These are phyloP conservation scores for Phyllosticta ampelicida DNA, from an alignment of 2,329 filamentous ascomycete genomes.

Conservation along the genomic window DNA sequence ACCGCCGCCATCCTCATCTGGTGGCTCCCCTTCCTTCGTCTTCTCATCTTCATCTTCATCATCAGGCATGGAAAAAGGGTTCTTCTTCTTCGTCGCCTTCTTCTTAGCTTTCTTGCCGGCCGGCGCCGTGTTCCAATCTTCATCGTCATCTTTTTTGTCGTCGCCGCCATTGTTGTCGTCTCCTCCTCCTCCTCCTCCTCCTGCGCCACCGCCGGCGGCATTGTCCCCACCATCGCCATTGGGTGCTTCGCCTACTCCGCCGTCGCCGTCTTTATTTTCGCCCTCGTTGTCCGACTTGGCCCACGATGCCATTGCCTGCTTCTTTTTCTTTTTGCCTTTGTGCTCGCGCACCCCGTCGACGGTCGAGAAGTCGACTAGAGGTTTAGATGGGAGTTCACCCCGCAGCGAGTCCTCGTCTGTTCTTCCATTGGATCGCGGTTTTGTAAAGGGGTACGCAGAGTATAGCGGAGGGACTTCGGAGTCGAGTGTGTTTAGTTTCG, in stretches of 20 bases:
- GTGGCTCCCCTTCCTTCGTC: constrained; percentile 22
- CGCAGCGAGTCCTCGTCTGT: background rate
- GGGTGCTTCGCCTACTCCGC: constrained; percentile 18
- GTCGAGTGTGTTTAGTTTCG: constrained; percentile 7
- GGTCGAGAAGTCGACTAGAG: constrained; percentile 48
- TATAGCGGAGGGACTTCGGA: background rate
- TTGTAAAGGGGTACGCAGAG: background rate
- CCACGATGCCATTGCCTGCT: constrained; percentile 22
- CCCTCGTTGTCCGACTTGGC: constrained; percentile 38
- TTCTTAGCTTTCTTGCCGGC: constrained; percentile 32
- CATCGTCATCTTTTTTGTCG: constrained; percentile 18
- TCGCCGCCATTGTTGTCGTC: constrained; percentile 17
- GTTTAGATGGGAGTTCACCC: constrained; percentile 13
- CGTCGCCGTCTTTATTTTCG: constrained; percentile 30
- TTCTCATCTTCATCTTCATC: constrained; percentile 26
- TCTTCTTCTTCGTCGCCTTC: constrained; percentile 28
- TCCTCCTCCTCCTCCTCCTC: constrained; percentile 22
- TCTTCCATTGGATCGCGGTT: background rate
- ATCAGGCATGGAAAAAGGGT: constrained; percentile 4
- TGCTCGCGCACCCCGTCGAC: constrained; percentile 42
- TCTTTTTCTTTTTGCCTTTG: constrained; percentile 42
- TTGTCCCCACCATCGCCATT: constrained; percentile 15
- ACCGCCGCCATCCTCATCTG: constrained; percentile 20
- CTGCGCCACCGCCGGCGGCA: constrained; percentile 24
- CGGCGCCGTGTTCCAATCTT: constrained; percentile 22